Conservation (phyloP, 495 filamentous ascomycete species). For the Corynascus novoguineensis region DNA sequence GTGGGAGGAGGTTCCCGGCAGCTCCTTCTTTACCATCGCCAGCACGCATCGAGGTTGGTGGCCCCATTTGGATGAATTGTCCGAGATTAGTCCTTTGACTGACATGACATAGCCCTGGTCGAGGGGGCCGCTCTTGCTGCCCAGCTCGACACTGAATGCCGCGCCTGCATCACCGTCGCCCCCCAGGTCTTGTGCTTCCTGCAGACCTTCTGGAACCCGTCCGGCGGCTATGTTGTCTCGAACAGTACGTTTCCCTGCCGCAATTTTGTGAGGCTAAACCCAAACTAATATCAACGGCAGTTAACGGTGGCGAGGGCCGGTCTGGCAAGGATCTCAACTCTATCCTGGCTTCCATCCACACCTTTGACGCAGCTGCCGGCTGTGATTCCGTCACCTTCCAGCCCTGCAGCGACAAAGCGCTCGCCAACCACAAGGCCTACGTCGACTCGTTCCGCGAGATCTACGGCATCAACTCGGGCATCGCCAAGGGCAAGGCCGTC, state of each 20-base stretch:
- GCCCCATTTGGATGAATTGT: not conserved
- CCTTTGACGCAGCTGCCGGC: slow-evolving; percentile 54
- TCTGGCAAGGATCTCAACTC: slow-evolving; percentile 59
- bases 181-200: slow-evolving; percentile 58
- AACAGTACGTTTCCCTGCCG: slow-evolving; percentile 40
- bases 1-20: slow-evolving; percentile 64
- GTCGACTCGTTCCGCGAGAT: slow-evolving; percentile 58
- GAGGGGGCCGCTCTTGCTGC: slow-evolving; percentile 57
- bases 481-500: slow-evolving; percentile 45
- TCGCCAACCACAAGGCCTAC: slow-evolving; percentile 60
- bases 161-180: slow-evolving; percentile 48
- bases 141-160: slow-evolving; percentile 39
- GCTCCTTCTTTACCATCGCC: slow-evolving; percentile 53
- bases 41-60: slow-evolving; percentile 35
- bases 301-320: slow-evolving; percentile 41
- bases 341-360: slow-evolving; percentile 57
- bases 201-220: slow-evolving; percentile 57
- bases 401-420: slow-evolving; percentile 56
- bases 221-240: slow-evolving; percentile 50
- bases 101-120: slow-evolving; percentile 42
- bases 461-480: slow-evolving; percentile 54
- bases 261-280: not conserved
- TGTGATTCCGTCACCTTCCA: slow-evolving; percentile 57
- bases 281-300: slow-evolving; percentile 17
- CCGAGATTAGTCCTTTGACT: too few relatives aligned